Evolutionary conservation across 2,329 filamentous ascomycete species (phyloP), one percentile per base, ranked within the genome.

Genomic region (Aspergillus ustus): DNA sequence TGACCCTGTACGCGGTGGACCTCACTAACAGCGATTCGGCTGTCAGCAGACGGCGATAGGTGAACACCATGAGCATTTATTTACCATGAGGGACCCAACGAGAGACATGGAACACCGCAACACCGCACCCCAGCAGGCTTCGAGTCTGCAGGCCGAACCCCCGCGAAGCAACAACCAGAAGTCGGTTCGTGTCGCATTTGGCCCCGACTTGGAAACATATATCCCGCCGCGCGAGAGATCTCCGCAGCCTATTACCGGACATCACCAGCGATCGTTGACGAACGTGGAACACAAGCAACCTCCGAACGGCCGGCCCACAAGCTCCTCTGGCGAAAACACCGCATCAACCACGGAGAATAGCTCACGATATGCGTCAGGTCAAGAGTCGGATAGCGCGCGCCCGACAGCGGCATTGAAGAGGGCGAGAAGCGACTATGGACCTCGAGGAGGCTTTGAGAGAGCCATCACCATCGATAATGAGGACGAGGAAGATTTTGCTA

Each of bases 371-470:
- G 66, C 67, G 13, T 70, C 73, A 11, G 72, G 72, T 63, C 70
- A 72, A 31, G 66, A 69, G n/a, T 72, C 73, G 17, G 71, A 73
- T 46, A 69, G 65, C 46, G 71, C 67, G 54, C 73, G 75, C 25
- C 76, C 76, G 22, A 67, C 67, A 45, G 78, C 81, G 9, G 72
- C 74, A 64, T 61, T 82, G 63, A 74, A 81, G 63, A 80, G 84
- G 65, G 79, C 86, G 59, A 83, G 80, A 72, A 84, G 82, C 71
- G 81, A 87, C 66, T 82, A 82, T 76, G 82, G 81, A 44, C 79
- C 83, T 11, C 75, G 75, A 45, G 67, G 72, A 25, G 72, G 69
- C 13, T 66, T 71, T 37, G 72, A 77, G 28, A 73, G 70, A 54
- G 58, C 74, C 8, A 58, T 67, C 15, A 69, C 67, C 9, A 71